Evolutionary conservation across 164 flowering plant species (phyloP).

Genomic region (Vitis amurensis): DNA sequence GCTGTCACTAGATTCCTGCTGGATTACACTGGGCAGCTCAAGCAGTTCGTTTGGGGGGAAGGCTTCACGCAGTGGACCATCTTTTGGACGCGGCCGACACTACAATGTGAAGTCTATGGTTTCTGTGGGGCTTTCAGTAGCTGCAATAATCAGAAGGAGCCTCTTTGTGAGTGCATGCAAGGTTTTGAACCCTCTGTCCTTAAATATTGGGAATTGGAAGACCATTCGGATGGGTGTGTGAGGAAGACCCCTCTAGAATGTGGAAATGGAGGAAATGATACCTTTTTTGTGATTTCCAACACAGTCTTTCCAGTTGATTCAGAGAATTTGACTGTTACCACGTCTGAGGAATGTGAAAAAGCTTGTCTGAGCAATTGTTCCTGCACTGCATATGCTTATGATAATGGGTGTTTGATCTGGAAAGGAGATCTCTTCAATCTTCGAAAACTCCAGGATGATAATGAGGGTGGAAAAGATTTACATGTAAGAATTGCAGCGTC

Average conservation of each 20-base stretch:
- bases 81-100: constrained; percentile 1
- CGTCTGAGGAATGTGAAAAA: constrained; percentile 1
- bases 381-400: constrained; percentile 11
- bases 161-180: constrained; percentile 11
- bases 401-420: constrained; percentile 14
- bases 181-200: constrained; percentile 10
- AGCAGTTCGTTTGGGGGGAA: background rate
- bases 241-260: constrained; percentile 14
- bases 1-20: background rate
- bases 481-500: background rate
- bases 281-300: background rate
- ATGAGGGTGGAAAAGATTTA: background rate
- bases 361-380: constrained; percentile 14
- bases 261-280: background rate
- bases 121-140: constrained; percentile 2
- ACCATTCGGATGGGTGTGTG: constrained; percentile 28
- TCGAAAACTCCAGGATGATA: background rate
- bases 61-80: background rate
- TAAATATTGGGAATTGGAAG: constrained; percentile 11
- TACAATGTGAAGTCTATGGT: constrained; percentile 3
- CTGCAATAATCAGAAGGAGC: background rate
- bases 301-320: constrained; percentile 2
- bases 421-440: background rate
- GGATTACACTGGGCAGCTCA: constrained; percentile 1
- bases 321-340: background rate